These are phyloP conservation scores for Luzula sylvatica DNA, from an alignment of 176 grass and related monocot genomes.

Conservation along the genomic window DNA sequence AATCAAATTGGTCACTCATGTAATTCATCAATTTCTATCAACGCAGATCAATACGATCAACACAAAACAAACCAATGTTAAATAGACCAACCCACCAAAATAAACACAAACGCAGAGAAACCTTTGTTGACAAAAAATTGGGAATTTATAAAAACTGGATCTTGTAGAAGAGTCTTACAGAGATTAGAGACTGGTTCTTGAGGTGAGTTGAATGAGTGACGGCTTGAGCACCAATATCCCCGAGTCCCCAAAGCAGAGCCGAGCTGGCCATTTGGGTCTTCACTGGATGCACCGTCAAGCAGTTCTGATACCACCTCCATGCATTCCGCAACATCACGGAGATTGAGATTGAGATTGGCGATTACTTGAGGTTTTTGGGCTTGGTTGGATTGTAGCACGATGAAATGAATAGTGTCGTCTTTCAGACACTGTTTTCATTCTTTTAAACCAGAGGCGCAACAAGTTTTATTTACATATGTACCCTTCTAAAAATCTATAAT, in stretches of 20 bases:
- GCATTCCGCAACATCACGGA: conserved; percentile 44
- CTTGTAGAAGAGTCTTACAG: conserved; percentile 16
- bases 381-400: too few species aligned
- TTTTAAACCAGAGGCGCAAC: too few species aligned
- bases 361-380: too few species aligned
- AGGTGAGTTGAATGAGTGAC: conserved; percentile 45
- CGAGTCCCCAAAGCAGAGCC: conserved; percentile 74
- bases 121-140: background rate
- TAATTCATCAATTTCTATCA: too few species aligned
- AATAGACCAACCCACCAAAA: background rate
- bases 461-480: too few species aligned
- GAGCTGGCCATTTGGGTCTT: conserved; percentile 88
- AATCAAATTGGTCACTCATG: too few species aligned
- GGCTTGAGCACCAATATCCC: conserved; percentile 83
- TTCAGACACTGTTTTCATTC: too few species aligned
- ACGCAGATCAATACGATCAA: background rate
- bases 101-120: background rate
- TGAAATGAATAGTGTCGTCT: too few species aligned
- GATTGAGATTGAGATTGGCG: background rate
- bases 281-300: conserved; percentile 65
- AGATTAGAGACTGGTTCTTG: background rate
- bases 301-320: conserved; percentile 88
- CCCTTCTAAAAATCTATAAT: too few species aligned
- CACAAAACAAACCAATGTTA: background rate
- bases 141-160: too few species aligned